Evolutionary conservation across 2,329 filamentous ascomycete species (phyloP).

Genomic region (Colletotrichum orchidophilum): DNA sequence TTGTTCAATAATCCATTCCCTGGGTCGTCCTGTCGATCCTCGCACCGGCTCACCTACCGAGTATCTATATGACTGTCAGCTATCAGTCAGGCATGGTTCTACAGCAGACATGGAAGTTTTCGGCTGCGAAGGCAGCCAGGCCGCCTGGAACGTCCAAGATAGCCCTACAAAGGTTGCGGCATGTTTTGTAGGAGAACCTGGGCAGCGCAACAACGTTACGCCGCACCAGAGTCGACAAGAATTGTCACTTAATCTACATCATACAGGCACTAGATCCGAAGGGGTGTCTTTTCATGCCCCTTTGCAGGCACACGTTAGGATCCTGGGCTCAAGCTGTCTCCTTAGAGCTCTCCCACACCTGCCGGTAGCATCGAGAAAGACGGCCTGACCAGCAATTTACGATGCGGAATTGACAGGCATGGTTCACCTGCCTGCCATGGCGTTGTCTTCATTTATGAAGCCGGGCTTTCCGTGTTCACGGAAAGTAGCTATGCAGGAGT

Average conservation of each 20-base stretch:
- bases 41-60: constrained; percentile 27
- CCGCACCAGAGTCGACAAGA: not conserved
- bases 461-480: not conserved
- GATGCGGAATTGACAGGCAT: not conserved
- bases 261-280: constrained; percentile 23
- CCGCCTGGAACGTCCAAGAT: not conserved
- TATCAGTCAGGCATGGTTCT: constrained; percentile 21
- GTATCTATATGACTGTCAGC: constrained; percentile 26
- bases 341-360: not conserved
- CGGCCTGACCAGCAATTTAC: not conserved
- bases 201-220: not conserved
- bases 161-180: not conserved
- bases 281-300: not conserved
- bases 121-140: not conserved
- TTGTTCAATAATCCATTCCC: not conserved
- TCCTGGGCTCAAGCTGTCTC: not conserved
- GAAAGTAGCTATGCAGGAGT: constrained; percentile 1
- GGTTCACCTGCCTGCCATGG: not conserved
- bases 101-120: constrained; percentile 8
- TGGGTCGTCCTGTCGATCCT: constrained; percentile 16
- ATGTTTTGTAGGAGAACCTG: not conserved
- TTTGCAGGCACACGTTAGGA: constrained; percentile 4
- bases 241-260: constrained; percentile 22
- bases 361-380: not conserved
- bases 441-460: constrained; percentile 10